Evolutionary conservation across 2,329 filamentous ascomycete genomes (phyloP).

Genomic region (Chrysosporium keratinophilum): DNA sequence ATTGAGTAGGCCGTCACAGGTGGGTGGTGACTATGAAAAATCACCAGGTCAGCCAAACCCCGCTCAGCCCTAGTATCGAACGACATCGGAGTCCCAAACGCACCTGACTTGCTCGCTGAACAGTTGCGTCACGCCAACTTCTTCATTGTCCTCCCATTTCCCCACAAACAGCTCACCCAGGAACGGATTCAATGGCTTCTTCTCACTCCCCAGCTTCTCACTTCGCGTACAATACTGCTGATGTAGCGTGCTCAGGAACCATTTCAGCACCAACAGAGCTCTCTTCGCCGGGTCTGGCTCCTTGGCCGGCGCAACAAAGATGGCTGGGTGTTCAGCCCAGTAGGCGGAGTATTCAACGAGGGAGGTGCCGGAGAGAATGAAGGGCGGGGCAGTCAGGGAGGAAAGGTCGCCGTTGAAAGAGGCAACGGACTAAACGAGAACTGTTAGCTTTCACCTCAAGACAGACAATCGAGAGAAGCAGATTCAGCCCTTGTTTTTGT

Average conservation of each 20-base stretch:
- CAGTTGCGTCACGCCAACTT: conserved; percentile 66
- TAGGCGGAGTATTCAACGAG: conserved; percentile 72
- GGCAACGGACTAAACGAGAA: conserved; percentile 51
- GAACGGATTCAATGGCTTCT: conserved; percentile 96
- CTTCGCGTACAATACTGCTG: conserved; percentile 68
- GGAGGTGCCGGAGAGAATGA: conserved; percentile 68
- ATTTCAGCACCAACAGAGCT: conserved; percentile 79
- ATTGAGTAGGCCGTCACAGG: conserved; percentile 92
- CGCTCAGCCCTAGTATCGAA: background rate
- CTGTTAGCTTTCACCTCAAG: background rate
- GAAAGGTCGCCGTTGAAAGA: conserved; percentile 75
- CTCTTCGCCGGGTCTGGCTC: conserved; percentile 74
- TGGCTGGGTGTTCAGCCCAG: conserved; percentile 66
- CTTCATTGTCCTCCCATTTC: conserved; percentile 66
- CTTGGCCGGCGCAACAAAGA: conserved; percentile 71
- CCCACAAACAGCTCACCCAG: conserved; percentile 89
- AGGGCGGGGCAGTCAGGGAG: conserved; percentile 69
- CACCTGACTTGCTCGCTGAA: conserved; percentile 86
- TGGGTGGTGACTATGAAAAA: conserved; percentile 60
- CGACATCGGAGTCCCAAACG: conserved; percentile 7
- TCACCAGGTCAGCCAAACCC: conserved; percentile 7
- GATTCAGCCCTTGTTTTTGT: background rate
- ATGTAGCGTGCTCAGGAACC: conserved; percentile 89
- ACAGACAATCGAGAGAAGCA: background rate
- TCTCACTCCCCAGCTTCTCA: conserved; percentile 79